These are phyloP conservation scores for Paracoccidioides brasiliensis DNA, from an alignment of 2,329 filamentous ascomycete species.

Conservation along the genomic window DNA sequence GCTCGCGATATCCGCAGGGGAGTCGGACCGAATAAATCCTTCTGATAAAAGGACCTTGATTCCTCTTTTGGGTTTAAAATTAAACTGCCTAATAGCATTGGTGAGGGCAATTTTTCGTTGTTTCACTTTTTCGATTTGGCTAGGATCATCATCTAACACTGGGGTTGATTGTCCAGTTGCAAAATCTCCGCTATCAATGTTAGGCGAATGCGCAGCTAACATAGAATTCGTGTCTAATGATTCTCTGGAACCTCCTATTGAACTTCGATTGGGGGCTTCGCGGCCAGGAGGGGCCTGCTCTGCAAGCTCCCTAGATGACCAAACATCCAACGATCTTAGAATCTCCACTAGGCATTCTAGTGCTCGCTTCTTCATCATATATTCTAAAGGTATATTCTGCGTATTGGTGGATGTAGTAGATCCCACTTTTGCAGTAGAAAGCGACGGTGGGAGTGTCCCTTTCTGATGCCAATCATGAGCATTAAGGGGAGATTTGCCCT, in stretches of 20 bases:
- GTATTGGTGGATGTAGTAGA: constrained; percentile 33
- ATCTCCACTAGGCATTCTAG: constrained; percentile 82
- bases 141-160: constrained; percentile 74
- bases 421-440: constrained; percentile 65
- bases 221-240: constrained; percentile 57
- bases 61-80: constrained; percentile 93
- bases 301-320: constrained; percentile 59
- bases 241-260: constrained; percentile 50
- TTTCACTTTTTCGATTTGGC: constrained; percentile 87
- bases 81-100: constrained; percentile 83
- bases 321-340: constrained; percentile 78
- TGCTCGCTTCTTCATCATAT: constrained; percentile 78
- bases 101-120: constrained; percentile 83
- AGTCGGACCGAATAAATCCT: constrained; percentile 72
- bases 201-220: constrained; percentile 44
- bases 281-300: constrained; percentile 27
- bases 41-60: constrained; percentile 72
- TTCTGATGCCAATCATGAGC: constrained; percentile 72
- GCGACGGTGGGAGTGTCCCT: constrained; percentile 70
- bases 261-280: constrained; percentile 28
- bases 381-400: constrained; percentile 71
- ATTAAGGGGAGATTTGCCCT: constrained; percentile 45
- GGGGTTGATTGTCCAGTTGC: constrained; percentile 51
- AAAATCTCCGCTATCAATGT: constrained; percentile 41
- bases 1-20: constrained; percentile 65